These are phyloP conservation scores for Xerocomellus amylosporus DNA, from an alignment of 768 basidiomycete genomes.

Conservation along the genomic window DNA sequence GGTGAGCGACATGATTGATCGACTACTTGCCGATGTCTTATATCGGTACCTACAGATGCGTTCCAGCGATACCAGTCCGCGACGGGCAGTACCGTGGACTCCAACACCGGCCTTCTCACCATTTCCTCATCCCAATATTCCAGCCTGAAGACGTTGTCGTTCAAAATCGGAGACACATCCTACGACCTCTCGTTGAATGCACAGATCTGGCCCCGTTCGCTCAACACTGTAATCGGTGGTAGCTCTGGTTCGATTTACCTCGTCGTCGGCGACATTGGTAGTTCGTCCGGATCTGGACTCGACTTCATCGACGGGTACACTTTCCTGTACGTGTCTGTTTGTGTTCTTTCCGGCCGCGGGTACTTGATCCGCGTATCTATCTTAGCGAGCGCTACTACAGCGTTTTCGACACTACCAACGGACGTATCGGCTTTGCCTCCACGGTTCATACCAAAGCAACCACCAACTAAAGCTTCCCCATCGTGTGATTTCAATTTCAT, in stretches of 20 bases:
- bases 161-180: constrained; percentile 22
- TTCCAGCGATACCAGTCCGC: constrained; percentile 22
- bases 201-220: constrained; percentile 36
- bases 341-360: not conserved
- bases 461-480: not conserved
- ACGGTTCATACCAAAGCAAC: not conserved
- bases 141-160: constrained; percentile 24
- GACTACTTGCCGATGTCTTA: constrained; percentile 7
- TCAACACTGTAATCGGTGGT: constrained; percentile 32
- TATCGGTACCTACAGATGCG: constrained; percentile 22
- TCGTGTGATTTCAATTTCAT: not conserved
- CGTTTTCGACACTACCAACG: constrained; percentile 27
- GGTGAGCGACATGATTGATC: constrained; percentile 2
- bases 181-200: constrained; percentile 27
- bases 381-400: constrained; percentile 35
- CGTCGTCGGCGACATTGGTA: constrained; percentile 25
- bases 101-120: constrained; percentile 28
- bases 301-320: constrained; percentile 27
- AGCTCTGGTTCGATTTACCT: constrained; percentile 26
- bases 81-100: constrained; percentile 30
- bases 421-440: constrained; percentile 6
- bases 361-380: not conserved
- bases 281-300: constrained; percentile 11
- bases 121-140: constrained; percentile 27
- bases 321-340: constrained; percentile 5